phyloP scores from a whole-genome alignment of 495 filamentous ascomycete genomes.

The Penicillium silybi region DNA sequence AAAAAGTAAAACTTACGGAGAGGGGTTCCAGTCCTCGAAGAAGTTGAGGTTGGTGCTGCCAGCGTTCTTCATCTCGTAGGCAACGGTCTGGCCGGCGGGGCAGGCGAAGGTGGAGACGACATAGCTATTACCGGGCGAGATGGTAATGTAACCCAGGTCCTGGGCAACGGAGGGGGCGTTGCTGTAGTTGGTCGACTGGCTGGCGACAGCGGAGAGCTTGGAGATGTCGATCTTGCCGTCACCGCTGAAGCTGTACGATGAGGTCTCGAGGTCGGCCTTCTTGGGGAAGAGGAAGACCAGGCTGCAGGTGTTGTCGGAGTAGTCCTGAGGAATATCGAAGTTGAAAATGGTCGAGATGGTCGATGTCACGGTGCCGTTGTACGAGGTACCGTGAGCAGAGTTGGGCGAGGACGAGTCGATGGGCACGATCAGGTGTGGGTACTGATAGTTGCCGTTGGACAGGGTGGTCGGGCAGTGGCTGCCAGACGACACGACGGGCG shows the following conservation, averaged over 20 bases:
- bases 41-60: slow-evolving; percentile 55
- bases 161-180: slow-evolving; percentile 42
- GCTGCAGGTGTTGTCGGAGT: slow-evolving; percentile 56
- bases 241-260: slow-evolving; percentile 54
- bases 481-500: background rate
- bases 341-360: slow-evolving; percentile 62
- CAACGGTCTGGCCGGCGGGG: slow-evolving; percentile 46
- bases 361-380: slow-evolving; percentile 51
- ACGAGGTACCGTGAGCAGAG: slow-evolving; percentile 47
- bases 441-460: slow-evolving; percentile 49
- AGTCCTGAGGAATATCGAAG: slow-evolving; percentile 58
- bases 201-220: slow-evolving; percentile 38
- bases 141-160: slow-evolving; percentile 44
- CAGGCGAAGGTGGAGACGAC: slow-evolving; percentile 54
- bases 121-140: slow-evolving; percentile 55
- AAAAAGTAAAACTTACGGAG: no score
- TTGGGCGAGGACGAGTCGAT: slow-evolving; percentile 54
- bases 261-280: slow-evolving; percentile 48
- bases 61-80: slow-evolving; percentile 48
- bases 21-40: slow-evolving; percentile 59
- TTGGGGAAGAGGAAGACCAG: slow-evolving; percentile 65
- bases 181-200: slow-evolving; percentile 45
- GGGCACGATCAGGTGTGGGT: slow-evolving; percentile 64
- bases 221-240: slow-evolving; percentile 54
- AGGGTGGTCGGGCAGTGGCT: slow-evolving; percentile 49